Evolutionary conservation across 345 rosid genomes (phyloP).

Genomic region (Gynandropsis gynandra): DNA sequence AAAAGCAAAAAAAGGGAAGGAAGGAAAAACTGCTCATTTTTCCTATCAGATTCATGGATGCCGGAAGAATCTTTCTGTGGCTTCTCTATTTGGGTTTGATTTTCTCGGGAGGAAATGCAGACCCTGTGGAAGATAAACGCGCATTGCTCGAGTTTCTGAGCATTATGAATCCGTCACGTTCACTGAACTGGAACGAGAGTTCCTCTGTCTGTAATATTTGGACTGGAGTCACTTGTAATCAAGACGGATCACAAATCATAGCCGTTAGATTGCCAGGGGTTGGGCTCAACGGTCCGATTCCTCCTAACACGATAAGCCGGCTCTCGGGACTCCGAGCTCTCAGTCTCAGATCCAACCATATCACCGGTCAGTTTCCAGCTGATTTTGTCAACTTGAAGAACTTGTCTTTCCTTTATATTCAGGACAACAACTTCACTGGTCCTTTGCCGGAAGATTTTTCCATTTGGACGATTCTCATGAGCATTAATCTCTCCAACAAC

Average conservation of each 20-base stretch:
- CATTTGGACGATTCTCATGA: constrained; percentile 63
- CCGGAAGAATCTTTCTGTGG: constrained; percentile 26
- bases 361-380: constrained; percentile 55
- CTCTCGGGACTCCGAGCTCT: constrained; percentile 59
- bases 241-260: constrained; percentile 49
- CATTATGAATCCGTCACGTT: constrained; percentile 52
- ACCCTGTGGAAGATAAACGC: constrained; percentile 60
- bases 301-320: constrained; percentile 73
- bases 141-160: constrained; percentile 75
- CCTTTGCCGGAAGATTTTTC: constrained; percentile 63
- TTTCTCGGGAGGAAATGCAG: constrained; percentile 32
- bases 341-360: constrained; percentile 81
- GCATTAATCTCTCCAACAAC: constrained; percentile 69
- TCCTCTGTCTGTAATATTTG: constrained; percentile 56
- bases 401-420: constrained; percentile 75
- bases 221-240: constrained; percentile 77
- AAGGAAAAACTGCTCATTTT: constrained; percentile 52
- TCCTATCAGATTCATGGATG: constrained; percentile 17
- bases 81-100: constrained; percentile 26
- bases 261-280: constrained; percentile 82
- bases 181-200: constrained; percentile 61
- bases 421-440: constrained; percentile 62
- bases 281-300: constrained; percentile 76
- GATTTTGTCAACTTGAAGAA: constrained; percentile 59
- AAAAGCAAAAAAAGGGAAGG: neutral